Base-by-base conservation (phyloP, 805 yeast genomes). In the Saturnispora gosingensis region DNA sequence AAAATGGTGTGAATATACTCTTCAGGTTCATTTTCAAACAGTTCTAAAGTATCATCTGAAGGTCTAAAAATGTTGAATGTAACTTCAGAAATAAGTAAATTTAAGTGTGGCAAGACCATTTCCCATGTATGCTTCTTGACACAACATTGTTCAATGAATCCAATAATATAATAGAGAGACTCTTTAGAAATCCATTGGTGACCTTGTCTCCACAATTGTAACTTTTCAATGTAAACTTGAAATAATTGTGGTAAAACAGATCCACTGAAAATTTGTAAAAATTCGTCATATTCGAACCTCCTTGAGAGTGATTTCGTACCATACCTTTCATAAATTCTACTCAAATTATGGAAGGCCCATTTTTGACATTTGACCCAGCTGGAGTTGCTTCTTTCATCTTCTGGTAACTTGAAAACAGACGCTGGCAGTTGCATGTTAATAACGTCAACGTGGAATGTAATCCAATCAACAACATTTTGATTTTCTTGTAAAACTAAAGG, bases 11-110 rank as follows among this genome's bases (percentile, higher is more conserved):
- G 90, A 56, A 93, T 85, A 64, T 89, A 93, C 64, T 91, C 97
- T 47, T 80, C 85, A 8, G 98, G 98, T 62, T 91, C 97, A 55
- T 78, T 80, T 55, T 89, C 95, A 68, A 87, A 91, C 22, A 80
- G 67, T 55, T 87, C 95, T 53, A 90, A 70, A 24, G 81, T 80
- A 3, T 78, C 81, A 53, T 84, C 85, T 6, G 77, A 74, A 9
- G 96, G 91, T 58, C 87, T 77, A 48, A 93, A 69, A 49, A 88
- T 66, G 2, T 97, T 97, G 69, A 76, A 89, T 7, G 90, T 74
- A 54, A 93, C 81, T 58, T 84, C 88, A 9, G 82, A 70, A 35
- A 91, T 72, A 30, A 91, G 66, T 6, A 76, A 74, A 47, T 77
- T 77, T 49, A 81, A 74, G 66, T 85, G 87, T 1, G 91, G 88